phyloP scores from a whole-genome alignment of 352 stramenopile genomes.

The Globisporangium iwayamae region DNA sequence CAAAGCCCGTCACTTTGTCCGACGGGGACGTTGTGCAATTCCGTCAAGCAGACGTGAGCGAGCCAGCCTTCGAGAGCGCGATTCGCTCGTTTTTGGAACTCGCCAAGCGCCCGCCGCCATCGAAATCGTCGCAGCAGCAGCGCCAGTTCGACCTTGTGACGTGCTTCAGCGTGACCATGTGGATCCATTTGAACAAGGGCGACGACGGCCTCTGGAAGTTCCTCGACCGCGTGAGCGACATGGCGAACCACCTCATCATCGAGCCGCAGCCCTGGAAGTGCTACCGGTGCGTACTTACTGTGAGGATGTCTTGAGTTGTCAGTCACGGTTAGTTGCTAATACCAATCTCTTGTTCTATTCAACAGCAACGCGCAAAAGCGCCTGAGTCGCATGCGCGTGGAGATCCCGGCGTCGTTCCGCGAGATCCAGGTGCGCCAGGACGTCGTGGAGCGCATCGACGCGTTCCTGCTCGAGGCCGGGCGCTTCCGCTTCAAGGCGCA shows the following conservation, averaged over 20 bases:
- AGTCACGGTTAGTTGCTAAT: neutral
- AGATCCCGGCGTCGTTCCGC: conserved; percentile 54
- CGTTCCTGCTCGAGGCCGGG: conserved; percentile 48
- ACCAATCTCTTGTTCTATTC: neutral
- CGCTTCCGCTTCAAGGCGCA: conserved; percentile 59
- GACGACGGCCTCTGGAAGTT: conserved; percentile 77
- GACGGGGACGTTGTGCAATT: conserved; percentile 50
- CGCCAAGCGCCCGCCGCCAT: conserved; percentile 28
- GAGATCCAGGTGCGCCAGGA: conserved; percentile 58
- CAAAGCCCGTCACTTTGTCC: conserved; percentile 30
- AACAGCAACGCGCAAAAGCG: conserved; percentile 65
- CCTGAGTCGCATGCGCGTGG: conserved; percentile 45
- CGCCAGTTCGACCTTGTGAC: conserved; percentile 70
- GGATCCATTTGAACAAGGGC: conserved; percentile 85
- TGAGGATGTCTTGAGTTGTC: neutral
- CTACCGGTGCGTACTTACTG: conserved; percentile 46
- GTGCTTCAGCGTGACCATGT: conserved; percentile 87
- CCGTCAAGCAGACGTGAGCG: conserved; percentile 52
- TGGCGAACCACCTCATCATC: conserved; percentile 70
- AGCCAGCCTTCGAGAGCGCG: conserved; percentile 35
- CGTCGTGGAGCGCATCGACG: conserved; percentile 64
- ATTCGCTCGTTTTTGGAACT: conserved; percentile 40
- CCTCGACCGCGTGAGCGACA: conserved; percentile 52
- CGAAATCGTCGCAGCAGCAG: conserved; percentile 16
- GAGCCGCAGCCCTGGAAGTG: conserved; percentile 85